Base-by-base conservation (phyloP, 1,284 basidiomycete genomes). In the Tetrapyrgos nigripes region DNA sequence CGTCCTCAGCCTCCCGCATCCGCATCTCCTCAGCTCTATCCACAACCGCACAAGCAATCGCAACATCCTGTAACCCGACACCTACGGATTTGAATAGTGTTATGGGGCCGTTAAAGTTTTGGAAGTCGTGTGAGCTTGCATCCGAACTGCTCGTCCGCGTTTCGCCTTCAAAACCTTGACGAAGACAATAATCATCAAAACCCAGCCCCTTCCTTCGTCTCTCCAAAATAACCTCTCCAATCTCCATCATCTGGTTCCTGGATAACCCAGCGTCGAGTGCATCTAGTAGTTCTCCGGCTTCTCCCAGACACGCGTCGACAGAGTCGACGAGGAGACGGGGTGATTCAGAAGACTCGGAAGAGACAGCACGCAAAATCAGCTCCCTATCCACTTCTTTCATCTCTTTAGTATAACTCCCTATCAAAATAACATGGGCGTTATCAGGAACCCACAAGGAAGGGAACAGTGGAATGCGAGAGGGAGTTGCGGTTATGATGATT, bases 21-120 rank as follows among this genome's bases (percentile, higher is more conserved):
- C 29, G 31, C 62, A 74, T 66, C 48, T 69, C 63, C 52, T 74
- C 68, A 8, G 81, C 79, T 50, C 72, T 73, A 11, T 70, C 63
- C 1, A 82, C 76, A 3, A 80, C 73, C 4, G 76, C 79, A 63
- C 69, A 73, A 4, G 89, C 83, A 61, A 93, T 89, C 0, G 84
- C 88, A 2, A 89, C 88, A 64, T 93, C 90, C 66, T 92, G 91
- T n/a, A 89, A 70, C 1, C 88, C 89, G 6, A 92, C 75, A 2
- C 91, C 91, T 1, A 93, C 91, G 0, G 88, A 89, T 71, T 92
- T 93, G 79, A 91, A 93, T 50, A 93, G 80, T 3, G 88, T 91
- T 5, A 93, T 77, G 0, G 76, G 71, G 67, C 82, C 68, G 67
- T 74, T 47, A 40, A 79, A 65, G 64, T 68, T 64, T 70, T 6